Evolutionary conservation across 2,329 filamentous ascomycete species (phyloP).

Genomic region (Ophiostoma sp.): DNA sequence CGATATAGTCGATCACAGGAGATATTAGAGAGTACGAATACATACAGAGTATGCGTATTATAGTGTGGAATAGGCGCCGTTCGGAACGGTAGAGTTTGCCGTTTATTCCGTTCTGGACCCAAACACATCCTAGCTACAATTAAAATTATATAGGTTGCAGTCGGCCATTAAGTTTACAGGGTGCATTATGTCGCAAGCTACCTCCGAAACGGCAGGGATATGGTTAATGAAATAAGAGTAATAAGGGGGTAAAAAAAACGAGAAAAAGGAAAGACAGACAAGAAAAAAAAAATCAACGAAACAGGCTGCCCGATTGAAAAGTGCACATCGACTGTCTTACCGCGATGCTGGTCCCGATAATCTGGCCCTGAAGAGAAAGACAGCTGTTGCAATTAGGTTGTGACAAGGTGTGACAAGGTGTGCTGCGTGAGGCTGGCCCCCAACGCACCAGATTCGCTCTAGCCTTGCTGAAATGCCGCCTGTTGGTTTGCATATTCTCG

Average conservation of each 20-base stretch:
- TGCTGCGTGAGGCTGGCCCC: neutral
- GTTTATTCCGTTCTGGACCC: neutral
- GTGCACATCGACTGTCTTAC: neutral
- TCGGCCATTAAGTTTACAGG: neutral
- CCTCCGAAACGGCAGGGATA: constrained; percentile 4
- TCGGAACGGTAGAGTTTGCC: too few relatives aligned
- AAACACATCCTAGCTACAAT: too few relatives aligned
- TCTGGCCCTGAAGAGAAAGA: neutral
- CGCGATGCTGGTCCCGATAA: neutral
- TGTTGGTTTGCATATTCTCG: neutral
- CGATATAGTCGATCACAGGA: too few relatives aligned
- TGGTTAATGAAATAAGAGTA: neutral
- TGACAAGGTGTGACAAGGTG: neutral
- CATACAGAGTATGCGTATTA: too few relatives aligned
- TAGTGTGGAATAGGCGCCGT: too few relatives aligned
- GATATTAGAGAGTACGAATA: too few relatives aligned
- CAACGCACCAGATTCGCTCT: neutral
- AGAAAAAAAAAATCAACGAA: neutral
- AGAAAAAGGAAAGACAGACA: too few relatives aligned
- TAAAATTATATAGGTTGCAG: neutral
- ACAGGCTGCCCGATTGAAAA: neutral
- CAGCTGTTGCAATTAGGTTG: neutral
- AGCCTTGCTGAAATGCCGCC: neutral
- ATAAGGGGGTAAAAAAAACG: too few relatives aligned
- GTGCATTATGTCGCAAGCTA: constrained; percentile 1